Percentiles rank a stretch among this genome's conserved stretches.
Evolutionary conservation across 2,329 filamentous ascomycete species (phyloP).

Genomic region (Nigrospora oryzae): DNA sequence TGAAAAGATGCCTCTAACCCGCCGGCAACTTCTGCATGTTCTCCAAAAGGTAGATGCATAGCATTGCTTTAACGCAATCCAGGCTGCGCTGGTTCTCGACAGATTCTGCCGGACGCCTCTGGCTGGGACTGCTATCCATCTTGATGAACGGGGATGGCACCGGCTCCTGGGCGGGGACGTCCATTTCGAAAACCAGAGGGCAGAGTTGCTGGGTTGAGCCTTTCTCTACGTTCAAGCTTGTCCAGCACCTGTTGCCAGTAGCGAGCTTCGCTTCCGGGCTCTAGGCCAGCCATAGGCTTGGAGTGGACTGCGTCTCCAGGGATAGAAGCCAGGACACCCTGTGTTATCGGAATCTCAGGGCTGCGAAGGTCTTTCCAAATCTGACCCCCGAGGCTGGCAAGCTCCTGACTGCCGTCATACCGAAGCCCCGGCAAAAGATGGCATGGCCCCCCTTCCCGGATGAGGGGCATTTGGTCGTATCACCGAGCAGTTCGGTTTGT

Average conservation of each 20-base stretch:
- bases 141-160: neutral
- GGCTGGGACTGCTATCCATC: neutral
- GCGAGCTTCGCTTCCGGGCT: neutral
- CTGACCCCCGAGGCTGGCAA: conserved; percentile 16
- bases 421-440: conserved; percentile 23
- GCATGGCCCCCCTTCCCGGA: conserved; percentile 11
- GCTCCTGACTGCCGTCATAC: conserved; percentile 18
- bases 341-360: neutral
- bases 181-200: conserved; percentile 5
- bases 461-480: conserved; percentile 9
- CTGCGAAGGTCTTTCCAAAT: conserved; percentile 12
- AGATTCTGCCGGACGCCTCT: neutral
- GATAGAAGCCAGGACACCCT: conserved; percentile 8
- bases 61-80: conserved; percentile 35
- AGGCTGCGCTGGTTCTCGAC: conserved; percentile 30
- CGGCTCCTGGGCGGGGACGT: conserved; percentile 1
- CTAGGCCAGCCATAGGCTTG: conserved; percentile 2
- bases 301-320: conserved; percentile 2
- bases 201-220: conserved; percentile 12
- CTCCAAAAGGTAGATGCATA: conserved; percentile 20
- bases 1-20: no score
- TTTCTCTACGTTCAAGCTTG: conserved; percentile 16
- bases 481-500: conserved; percentile 8
- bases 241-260: conserved; percentile 23
- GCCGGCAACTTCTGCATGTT: conserved; percentile 4